A percentile compares a stretch with the other conserved stretches of the same genome.
These are phyloP conservation scores for Leersia perrieri DNA, from an alignment of 176 grass and related monocot species.

Conservation along the genomic window DNA sequence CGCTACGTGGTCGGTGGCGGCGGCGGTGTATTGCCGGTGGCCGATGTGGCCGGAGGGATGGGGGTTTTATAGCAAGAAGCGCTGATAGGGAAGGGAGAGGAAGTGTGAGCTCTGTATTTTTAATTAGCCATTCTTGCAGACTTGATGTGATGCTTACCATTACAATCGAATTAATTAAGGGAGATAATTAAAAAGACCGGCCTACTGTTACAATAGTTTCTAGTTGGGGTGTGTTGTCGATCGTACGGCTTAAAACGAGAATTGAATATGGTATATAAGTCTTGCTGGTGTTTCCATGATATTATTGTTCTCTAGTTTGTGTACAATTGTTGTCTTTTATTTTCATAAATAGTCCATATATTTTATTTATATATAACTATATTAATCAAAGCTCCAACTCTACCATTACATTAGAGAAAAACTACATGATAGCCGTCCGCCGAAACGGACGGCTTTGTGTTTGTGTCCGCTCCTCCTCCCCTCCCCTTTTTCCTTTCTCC, in stretches of 20 bases:
- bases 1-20: background rate
- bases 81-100: background rate
- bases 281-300: too few relatives aligned
- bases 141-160: background rate
- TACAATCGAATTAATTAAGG: background rate
- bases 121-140: background rate
- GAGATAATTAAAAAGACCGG: background rate
- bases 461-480: too few relatives aligned
- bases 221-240: background rate
- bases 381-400: too few relatives aligned
- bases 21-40: background rate
- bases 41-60: background rate
- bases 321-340: too few relatives aligned
- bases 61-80: background rate
- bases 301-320: too few relatives aligned
- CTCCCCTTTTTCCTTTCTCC: too few relatives aligned
- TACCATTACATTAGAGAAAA: too few relatives aligned
- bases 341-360: too few relatives aligned
- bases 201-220: background rate
- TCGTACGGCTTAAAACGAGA: background rate
- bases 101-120: background rate
- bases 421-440: too few relatives aligned
- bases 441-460: too few relatives aligned
- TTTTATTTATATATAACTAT: too few relatives aligned
- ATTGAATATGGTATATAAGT: background rate